phyloP scores from a whole-genome alignment of 345 rosid species.

The Salix koriyanagi region DNA sequence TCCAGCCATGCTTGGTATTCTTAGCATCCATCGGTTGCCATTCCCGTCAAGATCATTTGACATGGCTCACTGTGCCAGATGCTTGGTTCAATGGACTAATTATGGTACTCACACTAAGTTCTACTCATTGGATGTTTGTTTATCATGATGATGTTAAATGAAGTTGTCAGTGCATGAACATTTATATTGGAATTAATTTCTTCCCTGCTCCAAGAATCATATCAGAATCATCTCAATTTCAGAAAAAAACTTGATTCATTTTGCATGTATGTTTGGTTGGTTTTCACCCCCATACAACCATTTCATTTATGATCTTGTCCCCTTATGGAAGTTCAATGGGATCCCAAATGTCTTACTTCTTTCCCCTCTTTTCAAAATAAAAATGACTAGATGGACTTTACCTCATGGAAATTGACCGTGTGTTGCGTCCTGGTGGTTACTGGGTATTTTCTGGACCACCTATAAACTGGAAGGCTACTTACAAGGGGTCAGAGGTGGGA shows the following conservation, averaged over 20 bases:
- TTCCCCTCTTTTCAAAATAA: not conserved
- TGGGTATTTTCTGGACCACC: conserved; percentile 76
- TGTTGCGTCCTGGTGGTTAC: conserved; percentile 65
- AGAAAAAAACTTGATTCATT: not conserved
- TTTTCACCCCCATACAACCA: not conserved
- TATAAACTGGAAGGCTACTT: conserved; percentile 41
- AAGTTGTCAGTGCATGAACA: not conserved
- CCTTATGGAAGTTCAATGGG: not conserved
- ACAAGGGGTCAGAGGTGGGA: conserved; percentile 42
- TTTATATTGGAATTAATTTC: not conserved
- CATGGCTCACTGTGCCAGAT: conserved; percentile 74
- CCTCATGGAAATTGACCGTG: conserved; percentile 66
- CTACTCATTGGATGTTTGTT: not conserved
- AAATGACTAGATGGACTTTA: conserved; percentile 53
- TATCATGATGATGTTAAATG: not conserved
- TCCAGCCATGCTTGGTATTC: conserved; percentile 63
- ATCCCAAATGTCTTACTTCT: not conserved
- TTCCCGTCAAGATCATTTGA: conserved; percentile 67
- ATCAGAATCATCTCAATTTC: not conserved
- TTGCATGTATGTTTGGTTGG: not conserved
- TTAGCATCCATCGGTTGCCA: conserved; percentile 54
- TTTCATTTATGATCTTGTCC: not conserved
- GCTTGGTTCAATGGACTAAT: conserved; percentile 57
- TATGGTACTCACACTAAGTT: conserved; percentile 38
- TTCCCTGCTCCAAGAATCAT: not conserved